These are phyloP conservation scores for Guyanaporus albipodus DNA, from an alignment of 768 basidiomycete genomes.

Conservation along the genomic window DNA sequence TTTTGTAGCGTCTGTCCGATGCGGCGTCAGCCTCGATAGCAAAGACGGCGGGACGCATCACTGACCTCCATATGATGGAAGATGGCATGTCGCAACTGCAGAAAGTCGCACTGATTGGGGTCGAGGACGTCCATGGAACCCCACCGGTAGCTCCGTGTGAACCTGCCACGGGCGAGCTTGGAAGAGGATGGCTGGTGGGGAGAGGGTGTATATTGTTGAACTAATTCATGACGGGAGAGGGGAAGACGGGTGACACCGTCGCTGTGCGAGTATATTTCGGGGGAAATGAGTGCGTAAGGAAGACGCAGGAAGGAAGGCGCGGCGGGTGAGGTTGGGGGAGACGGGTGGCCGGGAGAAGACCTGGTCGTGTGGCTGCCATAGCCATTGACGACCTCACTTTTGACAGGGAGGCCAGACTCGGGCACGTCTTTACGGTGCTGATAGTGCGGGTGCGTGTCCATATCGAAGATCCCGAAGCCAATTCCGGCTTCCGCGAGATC, in stretches of 20 bases:
- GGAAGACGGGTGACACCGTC: conserved; percentile 64
- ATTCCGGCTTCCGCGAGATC: conserved; percentile 83
- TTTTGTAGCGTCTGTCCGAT: conserved; percentile 70
- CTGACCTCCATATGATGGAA: conserved; percentile 88
- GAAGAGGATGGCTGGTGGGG: conserved; percentile 37
- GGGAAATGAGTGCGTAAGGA: conserved; percentile 82
- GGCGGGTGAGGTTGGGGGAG: conserved; percentile 67
- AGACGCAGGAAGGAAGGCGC: conserved; percentile 58
- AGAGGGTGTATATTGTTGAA: conserved; percentile 69
- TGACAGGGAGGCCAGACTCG: conserved; percentile 39
- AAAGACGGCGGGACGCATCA: conserved; percentile 12
- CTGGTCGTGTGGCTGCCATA: conserved; percentile 51
- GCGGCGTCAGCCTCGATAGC: conserved; percentile 16
- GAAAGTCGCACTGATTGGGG: conserved; percentile 75
- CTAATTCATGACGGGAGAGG: conserved; percentile 65
- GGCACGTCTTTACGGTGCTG: conserved; percentile 42
- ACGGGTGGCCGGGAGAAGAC: conserved; percentile 45
- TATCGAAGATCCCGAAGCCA: conserved; percentile 87
- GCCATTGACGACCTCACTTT: conserved; percentile 51
- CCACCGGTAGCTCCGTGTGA: conserved; percentile 76
- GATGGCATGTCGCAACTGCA: conserved; percentile 69
- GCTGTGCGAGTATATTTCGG: conserved; percentile 80
- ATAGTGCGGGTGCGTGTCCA: conserved; percentile 53
- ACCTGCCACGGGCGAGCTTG: conserved; percentile 59
- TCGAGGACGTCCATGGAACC: conserved; percentile 79